Evolutionary conservation across 2,329 filamentous ascomycete genomes (phyloP).

Genomic region (Trichophyton rubrum): DNA sequence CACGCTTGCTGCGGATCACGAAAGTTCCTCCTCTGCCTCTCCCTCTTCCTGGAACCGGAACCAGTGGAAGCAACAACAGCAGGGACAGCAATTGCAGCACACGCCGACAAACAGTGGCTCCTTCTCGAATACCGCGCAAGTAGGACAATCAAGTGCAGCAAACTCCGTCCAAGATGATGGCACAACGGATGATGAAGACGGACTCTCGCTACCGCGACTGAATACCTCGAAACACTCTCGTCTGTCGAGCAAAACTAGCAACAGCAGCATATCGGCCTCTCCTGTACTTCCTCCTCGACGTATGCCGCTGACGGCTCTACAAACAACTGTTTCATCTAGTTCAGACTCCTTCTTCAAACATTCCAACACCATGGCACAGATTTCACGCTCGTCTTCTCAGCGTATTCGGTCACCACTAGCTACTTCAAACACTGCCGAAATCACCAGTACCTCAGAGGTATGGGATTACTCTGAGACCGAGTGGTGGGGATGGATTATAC

Average conservation of each 20-base stretch:
- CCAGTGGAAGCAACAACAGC: background rate
- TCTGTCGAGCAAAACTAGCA: constrained; percentile 30
- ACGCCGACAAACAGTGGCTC: background rate
- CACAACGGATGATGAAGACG: constrained; percentile 75
- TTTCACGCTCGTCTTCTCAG: constrained; percentile 27
- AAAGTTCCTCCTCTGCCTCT: background rate
- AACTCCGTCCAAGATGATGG: constrained; percentile 36
- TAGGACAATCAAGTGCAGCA: background rate
- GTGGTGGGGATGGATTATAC: constrained; percentile 94
- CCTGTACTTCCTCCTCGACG: constrained; percentile 32
- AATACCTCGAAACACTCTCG: constrained; percentile 14
- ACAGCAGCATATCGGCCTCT: constrained; percentile 15
- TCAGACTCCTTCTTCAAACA: constrained; percentile 51
- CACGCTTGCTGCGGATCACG: background rate
- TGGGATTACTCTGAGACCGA: constrained; percentile 94
- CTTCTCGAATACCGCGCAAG: background rate
- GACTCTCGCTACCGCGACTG: constrained; percentile 48
- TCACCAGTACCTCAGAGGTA: constrained; percentile 37
- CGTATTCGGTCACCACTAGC: constrained; percentile 21
- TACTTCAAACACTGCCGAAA: constrained; percentile 32
- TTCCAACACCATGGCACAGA: constrained; percentile 13
- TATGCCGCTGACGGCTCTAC: background rate
- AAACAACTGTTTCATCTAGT: constrained; percentile 19
- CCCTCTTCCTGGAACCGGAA: background rate
- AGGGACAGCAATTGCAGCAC: background rate